A percentile compares a stretch with the other conserved stretches of the same genome.
phyloP scores from a whole-genome alignment of 108 stramenopile species.

The Seminavis robusta region DNA sequence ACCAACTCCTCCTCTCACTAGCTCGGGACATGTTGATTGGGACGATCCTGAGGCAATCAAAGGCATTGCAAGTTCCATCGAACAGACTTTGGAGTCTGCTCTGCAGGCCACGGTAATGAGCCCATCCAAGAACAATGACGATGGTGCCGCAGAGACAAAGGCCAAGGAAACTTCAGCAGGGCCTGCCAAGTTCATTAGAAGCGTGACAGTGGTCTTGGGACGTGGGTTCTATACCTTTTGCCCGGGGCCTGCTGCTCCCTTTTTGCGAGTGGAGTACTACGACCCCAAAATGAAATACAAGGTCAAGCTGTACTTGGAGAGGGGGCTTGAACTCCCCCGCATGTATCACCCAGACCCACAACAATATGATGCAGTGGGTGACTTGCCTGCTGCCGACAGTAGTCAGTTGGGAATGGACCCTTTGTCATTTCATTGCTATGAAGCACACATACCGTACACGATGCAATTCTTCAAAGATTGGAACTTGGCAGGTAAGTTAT shows the following conservation, averaged over 20 bases:
- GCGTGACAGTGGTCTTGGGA: slow-evolving; percentile 66
- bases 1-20: neutral
- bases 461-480: slow-evolving; percentile 89
- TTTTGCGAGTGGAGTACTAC: slow-evolving; percentile 81
- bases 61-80: slow-evolving; percentile 17
- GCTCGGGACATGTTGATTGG: slow-evolving; percentile 61
- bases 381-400: neutral
- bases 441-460: slow-evolving; percentile 88
- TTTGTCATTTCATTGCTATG: slow-evolving; percentile 79
- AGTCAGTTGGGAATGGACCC: slow-evolving; percentile 19
- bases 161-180: neutral
- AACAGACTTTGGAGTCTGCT: slow-evolving; percentile 33
- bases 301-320: slow-evolving; percentile 75
- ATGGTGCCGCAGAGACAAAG: neutral
- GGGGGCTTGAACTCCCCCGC: slow-evolving; percentile 61
- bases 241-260: slow-evolving; percentile 64
- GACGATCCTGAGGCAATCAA: slow-evolving; percentile 47
- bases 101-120: slow-evolving; percentile 30
- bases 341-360: slow-evolving; percentile 61
- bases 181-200: slow-evolving; percentile 47
- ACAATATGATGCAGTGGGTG: slow-evolving; percentile 47
- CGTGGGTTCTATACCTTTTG: slow-evolving; percentile 85
- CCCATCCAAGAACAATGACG: slow-evolving; percentile 33
- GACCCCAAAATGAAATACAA: slow-evolving; percentile 78
- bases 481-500: slow-evolving; percentile 73